These are phyloP conservation scores for Clavariopsis aquatica DNA, from an alignment of 495 filamentous ascomycete genomes.

Conservation along the genomic window DNA sequence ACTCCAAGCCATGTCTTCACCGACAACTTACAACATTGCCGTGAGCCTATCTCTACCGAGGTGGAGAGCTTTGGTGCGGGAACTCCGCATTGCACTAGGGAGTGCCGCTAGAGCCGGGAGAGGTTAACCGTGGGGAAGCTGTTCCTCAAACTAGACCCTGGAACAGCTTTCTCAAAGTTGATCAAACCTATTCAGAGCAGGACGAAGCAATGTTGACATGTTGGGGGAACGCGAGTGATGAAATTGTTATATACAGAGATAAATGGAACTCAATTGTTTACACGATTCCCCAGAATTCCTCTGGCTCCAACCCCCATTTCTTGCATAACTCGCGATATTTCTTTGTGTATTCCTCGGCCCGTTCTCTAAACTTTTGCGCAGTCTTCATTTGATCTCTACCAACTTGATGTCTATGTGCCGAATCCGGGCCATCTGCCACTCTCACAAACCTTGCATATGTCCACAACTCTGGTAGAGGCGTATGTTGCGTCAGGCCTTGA, in stretches of 20 bases:
- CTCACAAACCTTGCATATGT: constrained; percentile 48
- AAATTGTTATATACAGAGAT: not conserved
- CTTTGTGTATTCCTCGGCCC: constrained; percentile 44
- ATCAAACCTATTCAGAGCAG: too few species aligned
- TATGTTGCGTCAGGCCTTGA: constrained; percentile 48
- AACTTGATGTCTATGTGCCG: constrained; percentile 48
- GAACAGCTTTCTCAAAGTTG: constrained; percentile 1
- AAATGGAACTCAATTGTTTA: constrained; percentile 1
- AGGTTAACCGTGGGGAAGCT: constrained; percentile 18
- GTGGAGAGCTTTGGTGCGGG: constrained; percentile 10
- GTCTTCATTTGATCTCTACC: constrained; percentile 50
- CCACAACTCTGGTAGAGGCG: constrained; percentile 48
- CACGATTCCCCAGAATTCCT: constrained; percentile 35
- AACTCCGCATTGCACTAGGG: constrained; percentile 20
- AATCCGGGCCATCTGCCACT: constrained; percentile 50
- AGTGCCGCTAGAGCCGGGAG: constrained; percentile 14
- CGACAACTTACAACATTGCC: not conserved
- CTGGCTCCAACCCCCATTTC: constrained; percentile 41
- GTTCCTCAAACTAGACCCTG: too few species aligned
- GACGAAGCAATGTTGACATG: not conserved
- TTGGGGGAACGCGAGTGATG: not conserved
- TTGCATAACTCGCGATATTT: constrained; percentile 43
- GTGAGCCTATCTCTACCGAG: constrained; percentile 19
- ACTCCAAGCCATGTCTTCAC: not conserved
- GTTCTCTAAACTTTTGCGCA: constrained; percentile 38